These are phyloP conservation scores for Alternaria sp. DNA, from an alignment of 2,329 filamentous ascomycete genomes.

Conservation along the genomic window DNA sequence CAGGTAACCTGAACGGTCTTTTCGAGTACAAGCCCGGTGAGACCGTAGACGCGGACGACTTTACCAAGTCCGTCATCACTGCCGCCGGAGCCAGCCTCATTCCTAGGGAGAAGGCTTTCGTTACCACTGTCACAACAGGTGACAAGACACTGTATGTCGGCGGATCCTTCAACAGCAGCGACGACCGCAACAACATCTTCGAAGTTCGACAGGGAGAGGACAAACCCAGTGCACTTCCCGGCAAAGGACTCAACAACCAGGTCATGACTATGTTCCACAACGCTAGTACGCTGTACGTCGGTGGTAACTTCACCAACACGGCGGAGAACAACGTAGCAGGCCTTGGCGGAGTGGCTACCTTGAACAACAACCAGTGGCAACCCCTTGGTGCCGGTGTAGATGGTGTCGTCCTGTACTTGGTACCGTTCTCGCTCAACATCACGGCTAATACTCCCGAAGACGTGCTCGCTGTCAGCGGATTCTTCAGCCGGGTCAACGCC, in stretches of 20 bases:
- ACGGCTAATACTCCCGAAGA: constrained; percentile 71
- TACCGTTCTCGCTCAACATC: constrained; percentile 80
- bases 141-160: constrained; percentile 72
- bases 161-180: constrained; percentile 77
- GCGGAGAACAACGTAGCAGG: constrained; percentile 65
- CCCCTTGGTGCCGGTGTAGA: constrained; percentile 86
- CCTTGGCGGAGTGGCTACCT: constrained; percentile 78
- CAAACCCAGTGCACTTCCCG: constrained; percentile 67
- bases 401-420: constrained; percentile 75
- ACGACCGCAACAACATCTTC: constrained; percentile 75
- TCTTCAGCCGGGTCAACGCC: constrained; percentile 74
- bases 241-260: constrained; percentile 78
- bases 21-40: constrained; percentile 83
- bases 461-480: constrained; percentile 79
- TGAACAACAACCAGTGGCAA: constrained; percentile 73
- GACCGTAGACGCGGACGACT: constrained; percentile 66
- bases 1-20: constrained; percentile 83
- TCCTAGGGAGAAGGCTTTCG: constrained; percentile 65
- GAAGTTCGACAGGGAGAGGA: constrained; percentile 64
- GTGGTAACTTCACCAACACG: constrained; percentile 83
- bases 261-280: constrained; percentile 76
- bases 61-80: constrained; percentile 77
- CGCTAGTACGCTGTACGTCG: constrained; percentile 71
- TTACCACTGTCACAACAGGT: constrained; percentile 71
- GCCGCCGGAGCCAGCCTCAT: constrained; percentile 73